Evolutionary conservation across 352 stramenopile species (phyloP).

Genomic region (Phytopythium kandeliae): DNA sequence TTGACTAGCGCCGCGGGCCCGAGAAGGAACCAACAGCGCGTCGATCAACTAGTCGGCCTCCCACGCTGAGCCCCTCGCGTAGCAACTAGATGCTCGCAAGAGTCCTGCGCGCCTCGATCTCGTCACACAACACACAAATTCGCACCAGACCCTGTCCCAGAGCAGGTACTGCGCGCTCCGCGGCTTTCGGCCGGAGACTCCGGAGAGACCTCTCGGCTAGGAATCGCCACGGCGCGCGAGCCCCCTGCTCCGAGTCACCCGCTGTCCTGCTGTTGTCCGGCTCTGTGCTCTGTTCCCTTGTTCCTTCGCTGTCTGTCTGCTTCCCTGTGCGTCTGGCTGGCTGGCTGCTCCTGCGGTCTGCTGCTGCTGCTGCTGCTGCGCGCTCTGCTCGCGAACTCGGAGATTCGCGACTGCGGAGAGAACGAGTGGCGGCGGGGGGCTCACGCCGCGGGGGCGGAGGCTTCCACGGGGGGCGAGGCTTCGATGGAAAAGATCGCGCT

Average conservation of each 20-base stretch:
- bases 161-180: slow-evolving; percentile 1
- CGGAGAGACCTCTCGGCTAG: slow-evolving; percentile 1
- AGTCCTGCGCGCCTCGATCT: background rate
- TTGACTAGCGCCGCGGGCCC: background rate
- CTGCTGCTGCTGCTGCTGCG: background rate
- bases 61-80: background rate
- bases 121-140: background rate
- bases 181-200: slow-evolving; percentile 5
- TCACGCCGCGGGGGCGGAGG: too few relatives aligned
- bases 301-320: background rate
- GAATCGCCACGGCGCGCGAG: slow-evolving; percentile 1
- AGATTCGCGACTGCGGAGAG: slow-evolving; percentile 1
- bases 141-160: background rate
- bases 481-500: too few relatives aligned
- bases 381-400: slow-evolving; percentile 2
- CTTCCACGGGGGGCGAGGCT: too few relatives aligned
- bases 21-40: background rate
- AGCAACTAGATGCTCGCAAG: slow-evolving; percentile 6
- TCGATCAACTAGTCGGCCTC: background rate
- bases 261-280: background rate
- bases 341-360: background rate
- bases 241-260: slow-evolving; percentile 1
- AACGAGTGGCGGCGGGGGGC: too few relatives aligned
- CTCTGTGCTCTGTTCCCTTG: background rate
- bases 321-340: background rate